phyloP scores from a whole-genome alignment of 1,139 yeast genomes.

The Geotrichum reessii region DNA sequence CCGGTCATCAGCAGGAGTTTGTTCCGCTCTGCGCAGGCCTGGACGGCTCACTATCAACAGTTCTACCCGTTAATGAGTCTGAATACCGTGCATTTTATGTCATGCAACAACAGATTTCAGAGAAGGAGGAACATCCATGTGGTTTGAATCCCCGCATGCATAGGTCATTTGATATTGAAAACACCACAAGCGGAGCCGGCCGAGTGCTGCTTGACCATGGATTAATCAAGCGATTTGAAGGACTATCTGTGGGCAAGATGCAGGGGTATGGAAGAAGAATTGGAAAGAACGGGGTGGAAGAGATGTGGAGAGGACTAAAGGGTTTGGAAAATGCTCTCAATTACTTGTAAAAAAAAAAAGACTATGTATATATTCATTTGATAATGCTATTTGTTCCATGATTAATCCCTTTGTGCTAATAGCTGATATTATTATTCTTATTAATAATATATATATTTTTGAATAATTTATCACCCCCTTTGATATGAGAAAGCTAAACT shows the following conservation, averaged over 20 bases:
- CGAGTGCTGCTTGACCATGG: slow-evolving; percentile 28
- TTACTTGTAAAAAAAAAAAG: background rate
- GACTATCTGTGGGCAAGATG: slow-evolving; percentile 27
- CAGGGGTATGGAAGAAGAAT: slow-evolving; percentile 31
- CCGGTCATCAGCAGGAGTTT: slow-evolving; percentile 22
- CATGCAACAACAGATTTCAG: slow-evolving; percentile 80
- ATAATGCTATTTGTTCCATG: background rate
- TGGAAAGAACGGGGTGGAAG: slow-evolving; percentile 33
- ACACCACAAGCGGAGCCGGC: slow-evolving; percentile 17
- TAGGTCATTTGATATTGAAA: slow-evolving; percentile 25
- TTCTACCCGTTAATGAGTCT: slow-evolving; percentile 71
- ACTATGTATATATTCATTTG: background rate
- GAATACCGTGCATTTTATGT: slow-evolving; percentile 77
- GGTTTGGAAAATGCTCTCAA: background rate
- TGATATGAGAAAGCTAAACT: background rate
- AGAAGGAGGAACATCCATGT: slow-evolving; percentile 63
- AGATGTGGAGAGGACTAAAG: slow-evolving; percentile 24
- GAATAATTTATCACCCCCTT: background rate
- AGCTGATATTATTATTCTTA: too few species aligned
- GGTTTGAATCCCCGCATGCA: slow-evolving; percentile 68
- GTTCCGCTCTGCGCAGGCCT: slow-evolving; percentile 56
- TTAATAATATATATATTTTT: too few species aligned
- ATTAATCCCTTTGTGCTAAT: background rate
- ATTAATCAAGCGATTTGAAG: slow-evolving; percentile 26
- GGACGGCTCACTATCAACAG: slow-evolving; percentile 73